A percentile compares a stretch with the other conserved stretches of the same genome.
phyloP scores from a whole-genome alignment of 306 rosid species.

The Acacia acuminata region DNA sequence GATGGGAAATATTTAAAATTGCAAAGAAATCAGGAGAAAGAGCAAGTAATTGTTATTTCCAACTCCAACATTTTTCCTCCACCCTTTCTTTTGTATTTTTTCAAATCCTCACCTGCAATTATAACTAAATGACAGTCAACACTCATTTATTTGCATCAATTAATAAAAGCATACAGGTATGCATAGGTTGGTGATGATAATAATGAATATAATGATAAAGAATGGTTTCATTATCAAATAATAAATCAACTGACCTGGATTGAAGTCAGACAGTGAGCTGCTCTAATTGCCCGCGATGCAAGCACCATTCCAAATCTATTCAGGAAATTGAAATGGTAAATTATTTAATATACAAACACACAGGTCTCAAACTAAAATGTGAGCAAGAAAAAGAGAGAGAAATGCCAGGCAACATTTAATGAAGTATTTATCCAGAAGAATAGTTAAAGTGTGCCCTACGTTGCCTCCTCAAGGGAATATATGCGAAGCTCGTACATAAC shows the following conservation, averaged over 20 bases:
- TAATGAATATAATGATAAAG: neutral
- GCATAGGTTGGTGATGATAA: neutral
- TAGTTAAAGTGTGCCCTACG: constrained; percentile 46
- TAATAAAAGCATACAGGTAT: neutral
- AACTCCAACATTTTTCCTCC: neutral
- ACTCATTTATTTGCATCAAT: neutral
- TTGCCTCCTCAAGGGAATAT: constrained; percentile 94
- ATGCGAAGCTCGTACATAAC: constrained; percentile 94
- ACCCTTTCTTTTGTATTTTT: neutral
- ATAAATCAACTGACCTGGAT: constrained; percentile 72
- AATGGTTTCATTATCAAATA: neutral
- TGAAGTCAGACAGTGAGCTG: constrained; percentile 98
- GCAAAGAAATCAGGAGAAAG: neutral
- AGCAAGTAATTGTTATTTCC: neutral
- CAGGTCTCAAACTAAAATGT: constrained; percentile 1
- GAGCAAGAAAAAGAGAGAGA: neutral
- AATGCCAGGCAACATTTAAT: constrained; percentile 27
- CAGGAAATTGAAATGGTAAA: constrained; percentile 25
- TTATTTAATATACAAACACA: neutral
- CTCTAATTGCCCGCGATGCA: constrained; percentile 88
- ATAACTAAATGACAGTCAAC: neutral
- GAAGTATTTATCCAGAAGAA: neutral
- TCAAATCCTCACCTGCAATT: neutral
- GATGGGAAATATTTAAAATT: neutral
- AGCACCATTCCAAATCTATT: constrained; percentile 86